A percentile compares a stretch with the other conserved stretches of the same genome.
These are phyloP conservation scores for Macrotyloma uniflorum DNA, from an alignment of 306 rosid species.

Conservation along the genomic window DNA sequence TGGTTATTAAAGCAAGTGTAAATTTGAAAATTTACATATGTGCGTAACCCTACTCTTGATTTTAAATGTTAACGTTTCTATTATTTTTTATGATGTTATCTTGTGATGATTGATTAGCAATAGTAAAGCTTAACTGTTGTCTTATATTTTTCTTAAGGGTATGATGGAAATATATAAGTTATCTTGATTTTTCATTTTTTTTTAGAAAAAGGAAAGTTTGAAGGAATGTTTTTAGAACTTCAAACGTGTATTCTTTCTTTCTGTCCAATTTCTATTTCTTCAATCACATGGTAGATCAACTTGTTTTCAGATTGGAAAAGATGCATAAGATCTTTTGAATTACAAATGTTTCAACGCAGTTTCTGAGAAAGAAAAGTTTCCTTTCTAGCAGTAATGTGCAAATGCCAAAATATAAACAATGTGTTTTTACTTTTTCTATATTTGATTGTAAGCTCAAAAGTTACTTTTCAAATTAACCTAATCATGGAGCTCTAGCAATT, in stretches of 20 bases:
- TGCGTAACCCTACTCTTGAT: not conserved
- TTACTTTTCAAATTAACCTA: no score
- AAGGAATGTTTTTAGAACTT: not conserved
- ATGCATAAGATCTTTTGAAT: no score
- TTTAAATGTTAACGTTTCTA: not conserved
- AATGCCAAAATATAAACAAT: no score
- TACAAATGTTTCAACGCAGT: no score
- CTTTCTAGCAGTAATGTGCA: no score
- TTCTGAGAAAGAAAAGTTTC: no score
- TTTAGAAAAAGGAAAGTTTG: not conserved
- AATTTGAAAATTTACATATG: slow-evolving; percentile 5
- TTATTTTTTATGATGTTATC: not conserved
- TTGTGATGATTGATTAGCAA: not conserved
- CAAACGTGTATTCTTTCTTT: not conserved
- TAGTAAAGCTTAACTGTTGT: not conserved
- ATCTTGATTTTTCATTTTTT: not conserved
- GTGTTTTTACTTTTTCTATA: no score
- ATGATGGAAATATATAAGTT: not conserved
- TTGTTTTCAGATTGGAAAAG: no score
- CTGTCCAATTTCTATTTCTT: not conserved
- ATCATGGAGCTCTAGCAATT: no score
- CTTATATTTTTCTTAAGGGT: not conserved
- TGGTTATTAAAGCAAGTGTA: not conserved
- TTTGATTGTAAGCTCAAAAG: no score
- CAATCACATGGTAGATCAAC: no score